Percentiles rank a stretch among this genome's conserved stretches.
Evolutionary conservation across 202 grass and related monocot genomes (phyloP).

Genomic region (Digitaria exilis): DNA sequence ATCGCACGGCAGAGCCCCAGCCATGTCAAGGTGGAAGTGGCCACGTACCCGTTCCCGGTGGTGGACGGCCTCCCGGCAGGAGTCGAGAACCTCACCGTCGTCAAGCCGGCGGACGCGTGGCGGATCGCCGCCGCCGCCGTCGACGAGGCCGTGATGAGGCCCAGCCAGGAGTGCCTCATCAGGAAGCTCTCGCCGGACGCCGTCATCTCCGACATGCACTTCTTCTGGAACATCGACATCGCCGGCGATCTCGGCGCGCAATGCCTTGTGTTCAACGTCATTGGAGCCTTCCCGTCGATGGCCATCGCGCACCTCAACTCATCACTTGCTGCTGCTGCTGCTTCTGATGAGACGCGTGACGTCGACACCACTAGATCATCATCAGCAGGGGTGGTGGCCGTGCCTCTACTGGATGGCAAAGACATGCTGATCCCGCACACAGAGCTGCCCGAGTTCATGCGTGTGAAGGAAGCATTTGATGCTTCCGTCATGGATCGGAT

Average conservation of each 20-base stretch:
- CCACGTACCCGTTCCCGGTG: conserved; percentile 39
- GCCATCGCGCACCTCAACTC: neutral
- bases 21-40: too few relatives aligned
- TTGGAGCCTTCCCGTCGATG: conserved; percentile 42
- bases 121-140: conserved; percentile 31
- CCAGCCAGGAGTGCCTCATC: conserved; percentile 23
- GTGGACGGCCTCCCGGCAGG: conserved; percentile 43
- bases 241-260: too few relatives aligned
- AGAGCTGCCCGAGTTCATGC: neutral
- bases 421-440: neutral
- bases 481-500: neutral
- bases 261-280: too few relatives aligned
- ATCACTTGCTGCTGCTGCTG: too few relatives aligned
- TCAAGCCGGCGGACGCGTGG: neutral
- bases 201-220: too few relatives aligned
- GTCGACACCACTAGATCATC: too few relatives aligned
- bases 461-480: neutral
- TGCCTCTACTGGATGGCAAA: neutral
- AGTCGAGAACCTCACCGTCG: conserved; percentile 43
- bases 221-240: too few relatives aligned
- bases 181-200: too few relatives aligned
- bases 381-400: neutral
- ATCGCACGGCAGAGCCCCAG: conserved; percentile 6
- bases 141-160: neutral
- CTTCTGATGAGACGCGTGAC: too few relatives aligned